Conservation (phyloP, 2,329 filamentous ascomycete genomes). For the Neopestalotiopsis clavispora region DNA sequence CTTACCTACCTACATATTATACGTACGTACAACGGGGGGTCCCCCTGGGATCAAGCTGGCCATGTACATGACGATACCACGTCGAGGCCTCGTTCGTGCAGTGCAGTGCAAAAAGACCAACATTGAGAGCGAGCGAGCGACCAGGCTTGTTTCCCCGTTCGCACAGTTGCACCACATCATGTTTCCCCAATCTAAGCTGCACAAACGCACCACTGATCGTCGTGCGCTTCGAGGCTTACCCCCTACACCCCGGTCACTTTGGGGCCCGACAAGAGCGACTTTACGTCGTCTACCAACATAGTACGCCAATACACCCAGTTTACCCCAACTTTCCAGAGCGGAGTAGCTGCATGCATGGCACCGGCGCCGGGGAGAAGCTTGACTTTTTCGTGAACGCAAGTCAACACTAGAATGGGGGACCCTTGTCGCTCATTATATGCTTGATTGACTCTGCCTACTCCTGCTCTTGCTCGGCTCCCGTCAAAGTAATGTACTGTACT, state of each 20-base stretch:
- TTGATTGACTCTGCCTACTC: not conserved
- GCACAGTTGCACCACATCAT: constrained; percentile 11
- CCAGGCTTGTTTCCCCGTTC: not conserved
- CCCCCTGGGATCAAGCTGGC: not conserved
- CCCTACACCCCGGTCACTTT: not conserved
- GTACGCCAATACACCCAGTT: not conserved
- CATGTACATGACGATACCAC: constrained; percentile 10
- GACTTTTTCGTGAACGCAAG: constrained; percentile 9
- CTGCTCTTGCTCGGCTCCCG: not conserved
- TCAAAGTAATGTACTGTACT: too few relatives aligned
- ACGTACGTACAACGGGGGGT: not conserved
- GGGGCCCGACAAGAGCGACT: not conserved
- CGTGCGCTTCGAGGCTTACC: constrained; percentile 12
- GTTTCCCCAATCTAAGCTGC: constrained; percentile 19
- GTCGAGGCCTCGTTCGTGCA: constrained; percentile 10
- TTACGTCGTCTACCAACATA: not conserved
- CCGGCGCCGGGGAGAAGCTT: constrained; percentile 15
- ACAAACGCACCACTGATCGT: constrained; percentile 20
- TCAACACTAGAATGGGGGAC: constrained; percentile 7
- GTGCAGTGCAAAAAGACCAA: not conserved
- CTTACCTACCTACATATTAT: too few relatives aligned
- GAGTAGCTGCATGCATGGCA: constrained; percentile 14
- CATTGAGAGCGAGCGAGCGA: too few relatives aligned
- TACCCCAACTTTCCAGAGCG: constrained; percentile 18
- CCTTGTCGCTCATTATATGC: constrained; percentile 6